Conservation (phyloP, 2,329 filamentous ascomycete genomes). For the Fusarium nelsonii region DNA sequence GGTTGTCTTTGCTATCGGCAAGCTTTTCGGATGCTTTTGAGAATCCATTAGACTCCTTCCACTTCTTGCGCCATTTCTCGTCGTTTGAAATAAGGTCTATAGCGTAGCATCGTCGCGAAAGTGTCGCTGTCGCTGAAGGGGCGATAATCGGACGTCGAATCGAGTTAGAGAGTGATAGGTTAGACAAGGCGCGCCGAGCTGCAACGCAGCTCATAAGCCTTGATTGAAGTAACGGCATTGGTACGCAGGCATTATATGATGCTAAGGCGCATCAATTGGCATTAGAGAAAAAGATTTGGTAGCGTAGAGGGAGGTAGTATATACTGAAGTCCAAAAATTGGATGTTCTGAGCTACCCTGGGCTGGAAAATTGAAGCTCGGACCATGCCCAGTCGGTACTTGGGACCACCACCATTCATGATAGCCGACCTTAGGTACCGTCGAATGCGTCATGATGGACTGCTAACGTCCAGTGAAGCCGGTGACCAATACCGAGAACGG, state of each 20-base stretch:
- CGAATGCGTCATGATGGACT: constrained; percentile 36
- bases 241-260: constrained; percentile 48
- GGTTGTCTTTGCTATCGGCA: constrained; percentile 51
- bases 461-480: constrained; percentile 8
- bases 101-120: constrained; percentile 54
- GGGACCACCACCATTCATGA: constrained; percentile 31
- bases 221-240: constrained; percentile 50
- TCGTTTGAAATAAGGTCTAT: constrained; percentile 62
- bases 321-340: constrained; percentile 8
- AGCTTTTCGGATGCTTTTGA: constrained; percentile 25
- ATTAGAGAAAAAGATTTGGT: neutral
- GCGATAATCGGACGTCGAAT: constrained; percentile 28
- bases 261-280: constrained; percentile 30
- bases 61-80: constrained; percentile 65
- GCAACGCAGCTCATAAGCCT: constrained; percentile 47
- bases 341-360: neutral
- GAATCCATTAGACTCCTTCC: constrained; percentile 49
- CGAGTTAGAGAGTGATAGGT: constrained; percentile 20
- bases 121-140: constrained; percentile 9
- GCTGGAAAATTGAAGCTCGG: constrained; percentile 40
- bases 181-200: constrained; percentile 34
- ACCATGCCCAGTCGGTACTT: constrained; percentile 40
- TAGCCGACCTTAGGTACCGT: constrained; percentile 34
- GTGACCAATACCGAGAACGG: constrained; percentile 37
- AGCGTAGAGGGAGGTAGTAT: neutral